Evolutionary conservation across 2,329 filamentous ascomycete species (phyloP).

Genomic region (Fusarium coicis): DNA sequence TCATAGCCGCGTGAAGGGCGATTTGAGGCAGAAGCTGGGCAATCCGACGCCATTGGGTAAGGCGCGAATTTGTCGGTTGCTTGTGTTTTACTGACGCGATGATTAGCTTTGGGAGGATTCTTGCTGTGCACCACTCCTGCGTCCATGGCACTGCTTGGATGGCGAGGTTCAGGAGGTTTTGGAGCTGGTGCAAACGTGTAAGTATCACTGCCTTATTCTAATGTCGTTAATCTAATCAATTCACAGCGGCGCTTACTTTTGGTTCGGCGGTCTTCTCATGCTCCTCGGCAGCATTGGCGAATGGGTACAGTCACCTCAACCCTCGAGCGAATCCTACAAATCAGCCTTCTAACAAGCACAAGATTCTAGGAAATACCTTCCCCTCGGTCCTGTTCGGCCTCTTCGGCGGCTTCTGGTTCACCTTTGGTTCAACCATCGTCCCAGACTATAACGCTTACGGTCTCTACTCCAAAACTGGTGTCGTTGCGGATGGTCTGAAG

Average conservation of each 20-base stretch:
- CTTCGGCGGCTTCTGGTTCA: neutral
- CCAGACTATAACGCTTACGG: neutral
- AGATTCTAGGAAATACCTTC: neutral
- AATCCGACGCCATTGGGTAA: neutral
- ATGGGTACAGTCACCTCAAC: neutral
- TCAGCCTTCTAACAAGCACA: neutral
- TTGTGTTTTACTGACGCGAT: neutral
- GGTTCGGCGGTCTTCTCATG: neutral
- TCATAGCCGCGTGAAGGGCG: neutral
- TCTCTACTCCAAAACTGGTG: neutral
- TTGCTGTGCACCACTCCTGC: neutral
- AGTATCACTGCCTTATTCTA: fast-evolving
- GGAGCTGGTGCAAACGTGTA: neutral
- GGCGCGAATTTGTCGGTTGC: fast-evolving
- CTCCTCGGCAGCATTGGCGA: neutral
- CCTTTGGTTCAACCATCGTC: neutral
- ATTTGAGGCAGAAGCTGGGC: neutral
- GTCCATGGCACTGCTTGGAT: neutral
- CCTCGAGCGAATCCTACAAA: neutral
- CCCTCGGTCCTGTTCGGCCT: neutral
- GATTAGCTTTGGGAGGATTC: neutral
- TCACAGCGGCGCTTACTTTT: neutral
- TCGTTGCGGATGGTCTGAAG: neutral
- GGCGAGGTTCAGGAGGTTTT: neutral
- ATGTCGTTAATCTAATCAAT: fast-evolving